Evolutionary conservation across 352 stramenopile species (phyloP), one percentile per base, ranked within the genome.

Genomic region (Globisporangium parvum): DNA sequence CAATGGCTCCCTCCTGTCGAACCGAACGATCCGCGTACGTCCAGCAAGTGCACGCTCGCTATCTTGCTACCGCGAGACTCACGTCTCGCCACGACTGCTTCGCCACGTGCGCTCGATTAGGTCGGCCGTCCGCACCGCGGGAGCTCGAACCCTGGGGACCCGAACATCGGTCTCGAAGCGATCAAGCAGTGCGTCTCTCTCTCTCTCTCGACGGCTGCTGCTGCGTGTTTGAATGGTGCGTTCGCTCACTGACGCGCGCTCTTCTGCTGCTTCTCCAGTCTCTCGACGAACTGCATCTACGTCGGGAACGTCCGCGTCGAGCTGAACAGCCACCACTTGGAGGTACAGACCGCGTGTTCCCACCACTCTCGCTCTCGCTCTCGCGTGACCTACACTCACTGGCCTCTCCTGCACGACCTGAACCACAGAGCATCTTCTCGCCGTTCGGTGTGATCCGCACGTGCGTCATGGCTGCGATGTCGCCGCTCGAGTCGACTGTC

Each of bases 271-370:
- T 23, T 28, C 24, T 47, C 10, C 55, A 91, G 78, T 45, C 63
- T 91, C 6, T 59, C 69, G 2, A 91, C 81, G 18, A 91, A 89
- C 57, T 89, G 78, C 39, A 55, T 91, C 42, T 91, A 89, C 57
- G 69, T 91, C 20, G 75, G 75, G 5, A 75, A 81, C 26, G 81
- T 91, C 20, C 81, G 81, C 12, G 59, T 77, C 20, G 81, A 91
- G 58, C 75, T 91, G 23, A 89, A 81, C 58, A 88, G 77, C 48
- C 69, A 84, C 56, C 81, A 91, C 57, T 63, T 89, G 46, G 73
- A 91, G 79, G 79, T 87, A 54, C 39, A 14, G 15, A 10, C 9
- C 9, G 31, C 31, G 31, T 9, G 10, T 12, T 37, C 10, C 31
- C 31, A 37, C 12, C 31, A 37, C 31, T 37, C 31, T 37, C 1